These are phyloP conservation scores for Thalassiosira sp. DNA, from an alignment of 352 stramenopile genomes.

Conservation along the genomic window DNA sequence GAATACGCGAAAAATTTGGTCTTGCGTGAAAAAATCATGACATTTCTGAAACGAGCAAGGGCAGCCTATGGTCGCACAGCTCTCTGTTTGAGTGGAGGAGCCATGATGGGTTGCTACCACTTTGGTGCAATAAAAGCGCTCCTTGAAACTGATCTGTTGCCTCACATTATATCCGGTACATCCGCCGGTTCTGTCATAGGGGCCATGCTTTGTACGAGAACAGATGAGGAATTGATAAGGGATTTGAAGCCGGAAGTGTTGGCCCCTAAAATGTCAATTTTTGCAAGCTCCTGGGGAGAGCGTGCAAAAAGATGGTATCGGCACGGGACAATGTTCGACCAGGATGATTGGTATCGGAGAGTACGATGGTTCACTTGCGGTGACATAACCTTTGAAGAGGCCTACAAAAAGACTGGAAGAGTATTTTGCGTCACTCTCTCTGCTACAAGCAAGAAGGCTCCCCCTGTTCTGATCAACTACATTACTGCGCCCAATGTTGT, in stretches of 20 bases:
- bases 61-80: constrained; percentile 93
- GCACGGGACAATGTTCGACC: constrained; percentile 73
- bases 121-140: constrained; percentile 90
- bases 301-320: constrained; percentile 58
- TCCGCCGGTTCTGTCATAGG: constrained; percentile 80
- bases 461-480: constrained; percentile 83
- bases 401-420: constrained; percentile 81
- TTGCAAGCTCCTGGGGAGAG: constrained; percentile 71
- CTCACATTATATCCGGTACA: constrained; percentile 81
- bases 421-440: constrained; percentile 83
- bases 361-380: constrained; percentile 57
- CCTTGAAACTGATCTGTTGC: constrained; percentile 68
- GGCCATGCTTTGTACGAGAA: constrained; percentile 81
- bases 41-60: constrained; percentile 76
- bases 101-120: constrained; percentile 95
- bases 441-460: constrained; percentile 82
- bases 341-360: constrained; percentile 65
- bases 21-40: constrained; percentile 60
- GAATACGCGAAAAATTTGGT: constrained; percentile 30
- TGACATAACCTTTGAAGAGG: constrained; percentile 85
- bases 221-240: constrained; percentile 69
- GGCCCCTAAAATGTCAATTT: constrained; percentile 67
- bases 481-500: constrained; percentile 82
- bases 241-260: constrained; percentile 74
- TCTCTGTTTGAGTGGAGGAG: constrained; percentile 93